phyloP scores from a whole-genome alignment of 345 rosid species.

The Acer saccharum region DNA sequence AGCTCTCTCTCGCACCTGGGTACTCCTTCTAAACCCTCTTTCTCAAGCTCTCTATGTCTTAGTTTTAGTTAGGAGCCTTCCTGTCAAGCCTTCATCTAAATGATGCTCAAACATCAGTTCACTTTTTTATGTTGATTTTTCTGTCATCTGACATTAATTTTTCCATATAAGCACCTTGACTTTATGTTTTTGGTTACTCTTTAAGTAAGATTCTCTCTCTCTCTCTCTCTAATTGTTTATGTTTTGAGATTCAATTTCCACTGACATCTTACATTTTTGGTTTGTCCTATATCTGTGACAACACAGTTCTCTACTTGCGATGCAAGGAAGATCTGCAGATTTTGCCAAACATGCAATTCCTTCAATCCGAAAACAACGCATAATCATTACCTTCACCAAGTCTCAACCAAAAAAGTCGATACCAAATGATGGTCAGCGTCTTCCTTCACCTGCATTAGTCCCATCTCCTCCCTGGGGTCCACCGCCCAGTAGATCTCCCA shows the following conservation, averaged over 20 bases:
- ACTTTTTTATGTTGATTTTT: background rate
- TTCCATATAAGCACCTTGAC: background rate
- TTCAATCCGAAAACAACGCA: constrained; percentile 59
- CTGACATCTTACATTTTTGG: background rate
- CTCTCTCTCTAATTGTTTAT: too few species aligned
- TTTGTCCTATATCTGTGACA: background rate
- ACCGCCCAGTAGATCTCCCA: constrained; percentile 54
- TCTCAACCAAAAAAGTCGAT: constrained; percentile 54
- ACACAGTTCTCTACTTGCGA: constrained; percentile 69
- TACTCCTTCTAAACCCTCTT: constrained; percentile 31
- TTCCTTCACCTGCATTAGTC: constrained; percentile 33
- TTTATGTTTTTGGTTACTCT: too few species aligned
- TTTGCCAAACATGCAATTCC: constrained; percentile 78
- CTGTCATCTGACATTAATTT: background rate
- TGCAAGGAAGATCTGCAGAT: constrained; percentile 84
- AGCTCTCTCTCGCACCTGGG: constrained; percentile 84
- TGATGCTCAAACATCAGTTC: background rate
- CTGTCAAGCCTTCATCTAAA: background rate
- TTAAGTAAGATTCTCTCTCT: too few species aligned
- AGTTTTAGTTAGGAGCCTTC: background rate
- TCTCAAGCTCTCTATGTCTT: background rate
- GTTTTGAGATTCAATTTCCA: background rate
- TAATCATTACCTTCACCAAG: constrained; percentile 75
- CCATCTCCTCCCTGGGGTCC: constrained; percentile 62
- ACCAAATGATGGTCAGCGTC: constrained; percentile 37